These are phyloP conservation scores for Tulasnella sp. DNA, from an alignment of 768 basidiomycete genomes.

Conservation along the genomic window DNA sequence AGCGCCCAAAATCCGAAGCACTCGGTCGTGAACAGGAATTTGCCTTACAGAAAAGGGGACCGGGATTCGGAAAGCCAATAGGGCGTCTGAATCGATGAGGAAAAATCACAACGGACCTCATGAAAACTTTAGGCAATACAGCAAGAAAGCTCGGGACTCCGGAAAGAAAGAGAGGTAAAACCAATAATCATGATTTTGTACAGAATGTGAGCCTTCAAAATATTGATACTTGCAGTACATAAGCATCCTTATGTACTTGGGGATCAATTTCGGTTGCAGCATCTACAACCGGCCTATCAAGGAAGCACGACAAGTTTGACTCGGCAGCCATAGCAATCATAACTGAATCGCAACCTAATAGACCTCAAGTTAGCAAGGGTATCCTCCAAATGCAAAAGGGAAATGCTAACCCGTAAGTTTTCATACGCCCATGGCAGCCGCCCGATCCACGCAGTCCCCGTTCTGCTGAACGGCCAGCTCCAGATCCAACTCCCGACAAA, in stretches of 20 bases:
- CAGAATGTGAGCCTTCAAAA: neutral
- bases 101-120: too few species aligned
- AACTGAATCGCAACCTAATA: conserved; percentile 72
- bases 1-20: too few species aligned
- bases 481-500: conserved; percentile 62
- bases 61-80: too few species aligned
- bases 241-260: conserved; percentile 53
- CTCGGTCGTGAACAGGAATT: too few species aligned
- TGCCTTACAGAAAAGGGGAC: too few species aligned
- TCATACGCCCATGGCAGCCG: conserved; percentile 73
- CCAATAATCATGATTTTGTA: too few species aligned
- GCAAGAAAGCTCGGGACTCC: too few species aligned
- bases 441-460: conserved; percentile 79
- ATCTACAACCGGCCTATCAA: conserved; percentile 59
- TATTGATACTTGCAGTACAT: conserved; percentile 26
- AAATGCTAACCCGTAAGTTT: conserved; percentile 60
- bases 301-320: conserved; percentile 86
- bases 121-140: too few species aligned
- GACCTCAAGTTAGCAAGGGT: neutral
- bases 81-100: too few species aligned
- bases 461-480: conserved; percentile 90
- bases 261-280: conserved; percentile 64
- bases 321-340: conserved; percentile 98
- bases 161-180: too few species aligned
- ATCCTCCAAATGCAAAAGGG: neutral